A percentile compares a stretch with the other conserved stretches of the same genome.
phyloP scores from a whole-genome alignment of 345 rosid genomes.

The Pugionium dolabratum region DNA sequence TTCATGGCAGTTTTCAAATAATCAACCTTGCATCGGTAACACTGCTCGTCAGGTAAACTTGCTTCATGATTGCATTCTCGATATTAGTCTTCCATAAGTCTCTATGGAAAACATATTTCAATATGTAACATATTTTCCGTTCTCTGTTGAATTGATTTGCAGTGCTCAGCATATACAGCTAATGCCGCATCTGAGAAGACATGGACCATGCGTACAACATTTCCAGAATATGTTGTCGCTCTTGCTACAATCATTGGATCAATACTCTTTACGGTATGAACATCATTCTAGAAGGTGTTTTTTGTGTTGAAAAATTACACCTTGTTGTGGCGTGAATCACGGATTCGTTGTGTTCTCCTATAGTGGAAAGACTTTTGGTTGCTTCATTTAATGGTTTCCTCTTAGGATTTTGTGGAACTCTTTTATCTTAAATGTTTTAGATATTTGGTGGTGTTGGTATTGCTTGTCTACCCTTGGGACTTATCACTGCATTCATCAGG shows the following conservation, averaged over 20 bases:
- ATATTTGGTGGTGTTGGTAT: constrained; percentile 99
- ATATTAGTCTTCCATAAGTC: neutral
- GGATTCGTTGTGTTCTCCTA: constrained; percentile 13
- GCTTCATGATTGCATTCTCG: neutral
- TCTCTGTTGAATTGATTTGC: constrained; percentile 38
- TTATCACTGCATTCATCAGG: constrained; percentile 84
- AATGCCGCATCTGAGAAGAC: constrained; percentile 83
- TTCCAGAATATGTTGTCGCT: constrained; percentile 99
- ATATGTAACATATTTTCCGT: constrained; percentile 20
- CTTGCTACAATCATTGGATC: constrained; percentile 98
- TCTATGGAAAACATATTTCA: constrained; percentile 10
- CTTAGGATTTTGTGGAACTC: constrained; percentile 24
- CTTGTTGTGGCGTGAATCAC: constrained; percentile 1
- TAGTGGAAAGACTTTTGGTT: neutral
- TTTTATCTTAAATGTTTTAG: constrained; percentile 45
- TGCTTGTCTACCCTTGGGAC: constrained; percentile 93
- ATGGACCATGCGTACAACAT: constrained; percentile 95
- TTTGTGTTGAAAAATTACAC: neutral
- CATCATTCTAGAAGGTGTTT: constrained; percentile 19
- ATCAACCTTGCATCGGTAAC: constrained; percentile 70
- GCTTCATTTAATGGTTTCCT: constrained; percentile 12
- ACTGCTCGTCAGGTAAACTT: constrained; percentile 61
- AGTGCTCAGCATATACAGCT: constrained; percentile 90
- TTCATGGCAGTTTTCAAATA: constrained; percentile 57
- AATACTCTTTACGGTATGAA: constrained; percentile 85